Percentiles rank a stretch among this genome's conserved stretches.
Evolutionary conservation across 139 green algal genomes (phyloP).

Genomic region (Dunaliella sp.): DNA sequence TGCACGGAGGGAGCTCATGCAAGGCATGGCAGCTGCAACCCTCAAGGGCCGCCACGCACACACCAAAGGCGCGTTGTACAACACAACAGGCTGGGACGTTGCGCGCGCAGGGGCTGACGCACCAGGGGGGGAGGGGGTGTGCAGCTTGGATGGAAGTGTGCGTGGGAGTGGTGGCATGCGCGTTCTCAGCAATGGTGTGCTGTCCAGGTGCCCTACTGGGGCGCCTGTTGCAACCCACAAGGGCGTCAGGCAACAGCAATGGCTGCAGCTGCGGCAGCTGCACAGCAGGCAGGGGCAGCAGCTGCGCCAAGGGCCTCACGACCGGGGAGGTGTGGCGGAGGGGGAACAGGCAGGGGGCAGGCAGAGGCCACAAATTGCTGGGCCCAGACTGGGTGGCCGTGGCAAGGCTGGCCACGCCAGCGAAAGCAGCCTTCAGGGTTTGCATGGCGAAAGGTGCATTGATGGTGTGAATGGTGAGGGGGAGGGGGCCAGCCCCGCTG

Average conservation of each 20-base stretch:
- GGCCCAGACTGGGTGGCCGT: too few relatives aligned
- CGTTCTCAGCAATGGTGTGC: not conserved
- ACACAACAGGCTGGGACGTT: not conserved
- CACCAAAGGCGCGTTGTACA: not conserved
- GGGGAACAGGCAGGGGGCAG: too few relatives aligned
- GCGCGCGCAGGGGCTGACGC: not conserved
- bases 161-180: not conserved
- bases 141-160: not conserved
- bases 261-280: not conserved
- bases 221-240: not conserved
- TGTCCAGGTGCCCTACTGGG: not conserved
- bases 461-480: not conserved
- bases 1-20: not conserved
- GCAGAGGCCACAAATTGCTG: too few relatives aligned
- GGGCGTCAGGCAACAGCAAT: not conserved
- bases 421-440: too few relatives aligned
- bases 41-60: not conserved
- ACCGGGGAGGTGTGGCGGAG: too few relatives aligned
- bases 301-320: not conserved
- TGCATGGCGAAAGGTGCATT: not conserved
- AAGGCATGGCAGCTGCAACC: not conserved
- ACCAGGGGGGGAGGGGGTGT: not conserved
- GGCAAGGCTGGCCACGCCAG: too few relatives aligned
- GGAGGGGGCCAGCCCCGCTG: too few relatives aligned
- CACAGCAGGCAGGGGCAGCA: not conserved